Evolutionary conservation across 2,329 filamentous ascomycete species (phyloP), one percentile per base, ranked within the genome.

Genomic region (Pleoardoris graminearum): DNA sequence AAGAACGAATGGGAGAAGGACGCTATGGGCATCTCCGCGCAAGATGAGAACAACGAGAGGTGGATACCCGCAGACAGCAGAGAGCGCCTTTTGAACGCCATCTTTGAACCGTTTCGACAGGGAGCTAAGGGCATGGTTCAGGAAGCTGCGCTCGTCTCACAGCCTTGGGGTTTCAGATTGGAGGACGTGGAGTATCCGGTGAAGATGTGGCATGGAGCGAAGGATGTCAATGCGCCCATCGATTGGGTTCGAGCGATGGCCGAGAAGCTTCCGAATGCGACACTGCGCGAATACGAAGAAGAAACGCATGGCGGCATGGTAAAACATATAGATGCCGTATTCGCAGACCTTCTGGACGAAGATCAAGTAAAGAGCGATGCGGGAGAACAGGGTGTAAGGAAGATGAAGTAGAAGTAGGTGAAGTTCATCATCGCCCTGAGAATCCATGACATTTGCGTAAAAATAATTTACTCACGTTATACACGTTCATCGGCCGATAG

Each of bases 1-100:
- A 48, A 48, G 35, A 48, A 30, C n/a, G 22, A 39, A 32, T 48
- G 45, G 45, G 35, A 48, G 35, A 48, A 39, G n/a, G 37, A 39
- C 11, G 37, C 10, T 6, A 21, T 41, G 11, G 37, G 21, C n/a
- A 32, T 12, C n/a, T n/a, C 17, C n/a, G 19, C 1, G 10, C n/a
- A 32, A n/a, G 22, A 30, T 16, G 27, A 48, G 23, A 11, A 11
- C 4, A 14, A 32, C 5, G 46, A 22, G 14, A 25, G 2, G 1
- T 48, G 46, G 36, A 38, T 25, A 5, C 7, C 36, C 25, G 27
- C 7, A 11, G 25, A 8, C 14, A 48, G 46, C 27, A 48, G 36
- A 22, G 32, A 48, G 17, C 27, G 36, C 4, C 17, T 41, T 8
- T 10, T 48, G 36, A 32, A 30, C 7, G 37, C 17, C 3, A 3